Evolutionary conservation across 768 basidiomycete genomes (phyloP).

Genomic region (Lactarius psammicola): DNA sequence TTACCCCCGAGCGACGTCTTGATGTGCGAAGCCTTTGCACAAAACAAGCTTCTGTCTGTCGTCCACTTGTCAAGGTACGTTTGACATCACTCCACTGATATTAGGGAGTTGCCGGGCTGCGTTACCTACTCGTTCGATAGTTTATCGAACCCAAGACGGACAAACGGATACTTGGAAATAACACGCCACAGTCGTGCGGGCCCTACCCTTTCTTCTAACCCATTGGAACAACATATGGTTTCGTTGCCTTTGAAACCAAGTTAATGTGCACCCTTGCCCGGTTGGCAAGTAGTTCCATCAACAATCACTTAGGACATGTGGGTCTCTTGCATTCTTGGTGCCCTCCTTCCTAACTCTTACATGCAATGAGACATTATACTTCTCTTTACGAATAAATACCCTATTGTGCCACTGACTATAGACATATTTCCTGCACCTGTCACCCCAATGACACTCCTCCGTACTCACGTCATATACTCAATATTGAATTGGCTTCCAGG

Average conservation of each 20-base stretch:
- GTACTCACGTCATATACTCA: conserved; percentile 1
- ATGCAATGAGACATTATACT: background rate
- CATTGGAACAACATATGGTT: background rate
- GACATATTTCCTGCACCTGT: background rate
- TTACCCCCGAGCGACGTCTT: background rate
- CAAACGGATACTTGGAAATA: conserved; percentile 4
- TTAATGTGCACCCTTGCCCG: background rate
- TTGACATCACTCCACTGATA: conserved; percentile 4
- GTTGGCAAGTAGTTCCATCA: background rate
- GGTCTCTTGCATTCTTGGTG: background rate
- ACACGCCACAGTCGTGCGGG: conserved; percentile 2
- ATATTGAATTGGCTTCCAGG: conserved; percentile 1
- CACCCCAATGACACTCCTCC: background rate
- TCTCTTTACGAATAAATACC: background rate
- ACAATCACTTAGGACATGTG: background rate
- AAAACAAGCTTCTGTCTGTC: conserved; percentile 12
- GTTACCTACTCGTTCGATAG: background rate
- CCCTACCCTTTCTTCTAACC: background rate
- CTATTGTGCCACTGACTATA: background rate
- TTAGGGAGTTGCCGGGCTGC: background rate
- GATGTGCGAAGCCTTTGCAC: background rate
- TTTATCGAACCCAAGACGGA: conserved; percentile 3
- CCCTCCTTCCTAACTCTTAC: background rate
- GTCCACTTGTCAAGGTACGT: background rate
- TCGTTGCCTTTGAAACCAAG: background rate